phyloP scores from a whole-genome alignment of 2,329 filamentous ascomycete genomes.

The Trichophyton benhamiae region DNA sequence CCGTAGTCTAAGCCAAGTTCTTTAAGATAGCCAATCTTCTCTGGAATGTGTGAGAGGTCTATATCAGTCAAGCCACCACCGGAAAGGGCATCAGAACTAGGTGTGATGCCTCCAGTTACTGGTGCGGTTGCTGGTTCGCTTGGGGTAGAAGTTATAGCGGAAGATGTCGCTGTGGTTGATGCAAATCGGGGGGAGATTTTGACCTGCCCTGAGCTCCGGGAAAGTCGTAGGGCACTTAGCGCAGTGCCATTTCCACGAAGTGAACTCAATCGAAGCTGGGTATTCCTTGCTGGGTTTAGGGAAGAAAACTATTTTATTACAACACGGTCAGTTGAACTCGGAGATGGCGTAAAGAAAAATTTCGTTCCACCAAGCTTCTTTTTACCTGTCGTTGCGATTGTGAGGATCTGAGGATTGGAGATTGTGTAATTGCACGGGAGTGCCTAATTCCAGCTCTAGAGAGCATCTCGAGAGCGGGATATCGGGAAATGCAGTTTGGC shows the following conservation, averaged over 20 bases:
- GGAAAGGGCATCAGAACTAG: slow-evolving; percentile 7
- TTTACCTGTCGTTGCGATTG: slow-evolving; percentile 27
- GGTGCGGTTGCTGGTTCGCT: slow-evolving; percentile 11
- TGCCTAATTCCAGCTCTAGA: slow-evolving; percentile 43
- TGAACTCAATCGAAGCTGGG: slow-evolving; percentile 4
- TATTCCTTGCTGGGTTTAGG: slow-evolving; percentile 7
- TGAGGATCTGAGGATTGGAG: slow-evolving; percentile 21
- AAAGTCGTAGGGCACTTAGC: neutral
- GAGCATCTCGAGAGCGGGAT: slow-evolving; percentile 36
- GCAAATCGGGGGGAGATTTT: slow-evolving; percentile 27
- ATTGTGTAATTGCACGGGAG: slow-evolving; percentile 34
- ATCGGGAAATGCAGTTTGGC: neutral
- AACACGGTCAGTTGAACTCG: neutral
- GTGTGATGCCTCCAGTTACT: slow-evolving; percentile 3
- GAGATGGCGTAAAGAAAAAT: neutral
- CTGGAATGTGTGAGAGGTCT: slow-evolving; percentile 48
- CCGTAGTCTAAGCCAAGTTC: slow-evolving; percentile 78
- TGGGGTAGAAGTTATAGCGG: slow-evolving; percentile 15
- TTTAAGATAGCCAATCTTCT: slow-evolving; percentile 70
- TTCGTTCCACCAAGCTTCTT: neutral
- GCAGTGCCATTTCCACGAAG: neutral
- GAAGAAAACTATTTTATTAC: slow-evolving; percentile 12
- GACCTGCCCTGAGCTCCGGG: neutral
- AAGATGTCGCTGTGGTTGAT: slow-evolving; percentile 14
- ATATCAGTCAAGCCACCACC: slow-evolving; percentile 18